phyloP scores from a whole-genome alignment of 768 basidiomycete genomes.

The Leucogyrophana mollusca region DNA sequence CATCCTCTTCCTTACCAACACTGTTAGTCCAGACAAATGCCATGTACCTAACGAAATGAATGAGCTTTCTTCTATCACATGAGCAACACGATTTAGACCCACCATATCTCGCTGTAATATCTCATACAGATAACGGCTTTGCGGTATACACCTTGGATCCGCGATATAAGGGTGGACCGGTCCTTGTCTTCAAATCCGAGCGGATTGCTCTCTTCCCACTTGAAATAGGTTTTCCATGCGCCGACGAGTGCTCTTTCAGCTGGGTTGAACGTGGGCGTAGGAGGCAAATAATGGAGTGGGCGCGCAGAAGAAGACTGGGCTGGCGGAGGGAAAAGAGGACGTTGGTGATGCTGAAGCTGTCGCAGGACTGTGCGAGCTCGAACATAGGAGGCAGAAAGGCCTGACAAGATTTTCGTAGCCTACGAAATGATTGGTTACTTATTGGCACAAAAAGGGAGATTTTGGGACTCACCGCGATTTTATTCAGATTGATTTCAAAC shows the following conservation, averaged over 20 bases:
- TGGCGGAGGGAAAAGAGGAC: constrained; percentile 54
- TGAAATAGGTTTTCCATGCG: constrained; percentile 89
- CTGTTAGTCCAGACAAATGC: constrained; percentile 80
- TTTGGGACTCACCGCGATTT: constrained; percentile 61
- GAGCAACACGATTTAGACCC: constrained; percentile 13
- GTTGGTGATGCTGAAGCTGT: constrained; percentile 71
- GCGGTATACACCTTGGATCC: constrained; percentile 81
- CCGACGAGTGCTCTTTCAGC: constrained; percentile 75
- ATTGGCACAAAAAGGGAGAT: neutral
- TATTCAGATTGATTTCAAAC: constrained; percentile 87
- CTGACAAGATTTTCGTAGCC: constrained; percentile 95
- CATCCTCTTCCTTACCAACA: constrained; percentile 79
- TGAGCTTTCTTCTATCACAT: neutral
- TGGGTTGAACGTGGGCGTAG: constrained; percentile 68
- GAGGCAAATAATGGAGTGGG: constrained; percentile 58
- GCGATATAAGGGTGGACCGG: constrained; percentile 55
- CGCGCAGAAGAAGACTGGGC: constrained; percentile 41
- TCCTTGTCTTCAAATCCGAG: constrained; percentile 90
- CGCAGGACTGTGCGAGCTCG: constrained; percentile 89
- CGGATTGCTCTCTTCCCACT: constrained; percentile 95
- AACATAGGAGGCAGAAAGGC: constrained; percentile 92
- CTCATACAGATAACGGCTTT: constrained; percentile 92
- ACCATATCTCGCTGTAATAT: constrained; percentile 96
- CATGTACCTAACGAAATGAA: constrained; percentile 66
- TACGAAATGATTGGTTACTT: constrained; percentile 24